A percentile compares a stretch with the other conserved stretches of the same genome.
Evolutionary conservation across 2,329 filamentous ascomycete species (phyloP).

Genomic region (Hypoxylon sp.): DNA sequence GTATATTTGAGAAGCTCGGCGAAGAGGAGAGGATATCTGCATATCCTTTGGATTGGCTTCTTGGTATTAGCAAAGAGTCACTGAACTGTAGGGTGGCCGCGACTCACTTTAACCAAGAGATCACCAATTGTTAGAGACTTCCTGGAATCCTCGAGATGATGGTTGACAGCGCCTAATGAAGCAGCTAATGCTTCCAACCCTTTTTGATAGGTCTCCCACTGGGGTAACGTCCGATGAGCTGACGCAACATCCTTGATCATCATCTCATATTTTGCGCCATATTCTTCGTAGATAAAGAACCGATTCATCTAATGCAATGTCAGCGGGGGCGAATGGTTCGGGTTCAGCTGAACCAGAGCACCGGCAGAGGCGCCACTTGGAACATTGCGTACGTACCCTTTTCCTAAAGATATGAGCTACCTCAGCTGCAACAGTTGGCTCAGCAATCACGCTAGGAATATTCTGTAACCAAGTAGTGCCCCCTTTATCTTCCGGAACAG

Average conservation of each 20-base stretch:
- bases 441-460: constrained; percentile 67
- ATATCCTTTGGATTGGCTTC: constrained; percentile 91
- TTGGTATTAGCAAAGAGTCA: constrained; percentile 25
- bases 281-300: constrained; percentile 92
- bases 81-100: neutral
- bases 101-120: constrained; percentile 85
- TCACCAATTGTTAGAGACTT: constrained; percentile 88
- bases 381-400: constrained; percentile 61
- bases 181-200: constrained; percentile 88
- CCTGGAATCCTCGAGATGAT: constrained; percentile 72
- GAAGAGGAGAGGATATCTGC: constrained; percentile 91
- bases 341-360: neutral
- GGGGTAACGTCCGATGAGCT: constrained; percentile 75
- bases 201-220: constrained; percentile 85
- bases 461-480: constrained; percentile 61
- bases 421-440: constrained; percentile 71
- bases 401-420: constrained; percentile 73
- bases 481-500: constrained; percentile 60
- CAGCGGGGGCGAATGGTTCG: neutral
- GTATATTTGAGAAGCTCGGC: constrained; percentile 86
- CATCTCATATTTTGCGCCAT: constrained; percentile 89
- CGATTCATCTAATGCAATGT: constrained; percentile 74
- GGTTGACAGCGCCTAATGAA: constrained; percentile 79
- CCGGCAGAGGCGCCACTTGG: neutral
- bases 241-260: constrained; percentile 83